Base-by-base conservation (phyloP, 768 basidiomycete species). In the Kwoniella mangroviensis region DNA sequence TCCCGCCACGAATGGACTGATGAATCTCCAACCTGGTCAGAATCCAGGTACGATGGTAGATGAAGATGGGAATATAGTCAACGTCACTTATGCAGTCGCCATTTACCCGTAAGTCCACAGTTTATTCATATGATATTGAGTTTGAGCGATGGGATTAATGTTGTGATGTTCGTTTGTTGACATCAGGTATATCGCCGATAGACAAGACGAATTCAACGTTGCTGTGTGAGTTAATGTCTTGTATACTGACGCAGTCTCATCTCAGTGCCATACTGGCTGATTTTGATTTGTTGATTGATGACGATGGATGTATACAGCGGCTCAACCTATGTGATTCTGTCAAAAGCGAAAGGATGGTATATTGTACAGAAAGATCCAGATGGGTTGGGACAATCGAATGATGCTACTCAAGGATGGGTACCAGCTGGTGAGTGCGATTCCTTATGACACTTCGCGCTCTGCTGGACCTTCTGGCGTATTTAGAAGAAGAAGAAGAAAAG, bases 341-440 rank as follows among this genome's bases (percentile, higher is more conserved):
- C 92, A 64, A 89, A 95, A 63, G 91, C 94, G n/a, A 90, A 95
- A 65, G 96, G 97, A 1, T 99, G 97, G 97, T 99, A 96, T 94
- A 92, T 98, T 42, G 97, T 98, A 4, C 95, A 98, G 80, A 90
- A 92, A 42, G 97, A 99, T 83, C 91, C 91, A 40, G 89, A 88
- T 43, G 94, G 94, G 4, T 87, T 90, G 3, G 93, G 94, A 11
- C 83, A 89, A 22, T 77, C 89, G 17, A 92, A 94, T 71, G 86
- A 89, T 28, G 85, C 87, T 53, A 91, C 91, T 81, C 93, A 94
- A 78, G 94, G 94, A 65, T 98, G 96, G 96, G 95, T 99, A 2
- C 96, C 96, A 51, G 95, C 96, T 4, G 96, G 96, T 42, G 41
- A 66, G 81, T 34, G 34, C 34, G 34, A 34, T 34, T 34, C 34